Percentiles rank a stretch among this genome's conserved stretches.
Conservation (phyloP, 768 basidiomycete genomes). For the Macrolepiota albuminosa region DNA sequence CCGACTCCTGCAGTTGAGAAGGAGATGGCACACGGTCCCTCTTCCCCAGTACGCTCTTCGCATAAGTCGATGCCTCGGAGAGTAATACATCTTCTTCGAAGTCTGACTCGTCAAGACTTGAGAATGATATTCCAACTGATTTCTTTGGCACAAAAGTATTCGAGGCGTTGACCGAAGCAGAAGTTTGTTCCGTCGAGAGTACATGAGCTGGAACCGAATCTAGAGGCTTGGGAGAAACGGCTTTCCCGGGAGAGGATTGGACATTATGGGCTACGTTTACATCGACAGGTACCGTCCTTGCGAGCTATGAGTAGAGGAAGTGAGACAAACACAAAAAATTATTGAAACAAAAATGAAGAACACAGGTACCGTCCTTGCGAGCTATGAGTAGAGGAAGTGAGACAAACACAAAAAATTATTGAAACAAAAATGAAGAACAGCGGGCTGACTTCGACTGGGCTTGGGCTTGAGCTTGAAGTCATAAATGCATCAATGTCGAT, state of each 20-base stretch:
- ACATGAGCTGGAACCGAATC: neutral
- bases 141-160: neutral
- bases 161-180: neutral
- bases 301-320: neutral
- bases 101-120: conserved; percentile 10
- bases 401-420: neutral
- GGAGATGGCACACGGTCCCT: conserved; percentile 11
- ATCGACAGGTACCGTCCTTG: no score
- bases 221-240: neutral
- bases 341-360: neutral
- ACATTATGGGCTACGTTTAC: neutral
- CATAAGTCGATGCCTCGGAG: conserved; percentile 7
- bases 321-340: neutral
- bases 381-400: neutral
- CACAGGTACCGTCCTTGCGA: neutral
- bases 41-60: conserved; percentile 11
- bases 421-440: neutral
- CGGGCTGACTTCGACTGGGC: neutral
- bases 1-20: neutral
- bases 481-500: conserved; percentile 37
- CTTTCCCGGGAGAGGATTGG: neutral
- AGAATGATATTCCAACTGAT: neutral
- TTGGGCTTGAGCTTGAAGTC: conserved; percentile 21
- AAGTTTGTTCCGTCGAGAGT: neutral
- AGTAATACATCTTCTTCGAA: conserved; percentile 16